These are phyloP conservation scores for Vicia faba DNA, from an alignment of 306 rosid species.

Conservation along the genomic window DNA sequence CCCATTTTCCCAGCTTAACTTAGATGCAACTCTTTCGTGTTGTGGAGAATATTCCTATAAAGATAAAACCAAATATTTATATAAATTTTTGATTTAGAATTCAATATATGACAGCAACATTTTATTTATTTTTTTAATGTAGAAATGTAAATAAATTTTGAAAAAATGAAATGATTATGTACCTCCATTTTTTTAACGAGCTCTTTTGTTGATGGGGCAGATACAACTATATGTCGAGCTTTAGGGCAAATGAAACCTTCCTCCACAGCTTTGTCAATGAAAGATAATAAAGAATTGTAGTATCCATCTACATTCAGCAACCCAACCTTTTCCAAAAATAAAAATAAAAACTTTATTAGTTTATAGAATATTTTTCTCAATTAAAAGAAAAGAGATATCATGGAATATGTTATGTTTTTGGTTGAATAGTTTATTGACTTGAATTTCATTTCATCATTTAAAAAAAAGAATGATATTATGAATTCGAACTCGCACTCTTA, in stretches of 20 bases:
- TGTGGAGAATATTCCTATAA: conserved; percentile 77
- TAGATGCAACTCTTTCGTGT: conserved; percentile 88
- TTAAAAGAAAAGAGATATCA: background rate
- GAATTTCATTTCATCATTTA: too few species aligned
- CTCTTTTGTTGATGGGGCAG: conserved; percentile 81
- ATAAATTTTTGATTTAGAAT: too few species aligned
- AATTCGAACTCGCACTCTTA: too few species aligned
- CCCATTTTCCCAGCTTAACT: conserved; percentile 87
- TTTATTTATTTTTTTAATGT: too few species aligned
- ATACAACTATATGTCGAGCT: conserved; percentile 90
- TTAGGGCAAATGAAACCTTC: conserved; percentile 85
- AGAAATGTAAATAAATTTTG: too few species aligned
- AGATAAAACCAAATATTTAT: background rate
- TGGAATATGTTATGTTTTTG: too few species aligned
- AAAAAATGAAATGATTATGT: background rate
- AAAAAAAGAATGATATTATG: too few species aligned
- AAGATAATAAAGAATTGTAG: conserved; percentile 83
- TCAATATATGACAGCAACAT: too few species aligned
- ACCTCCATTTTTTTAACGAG: conserved; percentile 94
- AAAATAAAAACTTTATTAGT: background rate
- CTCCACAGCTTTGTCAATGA: conserved; percentile 92
- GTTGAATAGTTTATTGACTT: too few species aligned
- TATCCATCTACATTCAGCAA: conserved; percentile 95
- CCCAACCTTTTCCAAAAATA: conserved; percentile 63
- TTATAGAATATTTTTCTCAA: background rate